Percentiles rank a stretch among this genome's conserved stretches.
Conservation (phyloP, 2,329 filamentous ascomycete genomes). For the Fusarium mundagurra region DNA sequence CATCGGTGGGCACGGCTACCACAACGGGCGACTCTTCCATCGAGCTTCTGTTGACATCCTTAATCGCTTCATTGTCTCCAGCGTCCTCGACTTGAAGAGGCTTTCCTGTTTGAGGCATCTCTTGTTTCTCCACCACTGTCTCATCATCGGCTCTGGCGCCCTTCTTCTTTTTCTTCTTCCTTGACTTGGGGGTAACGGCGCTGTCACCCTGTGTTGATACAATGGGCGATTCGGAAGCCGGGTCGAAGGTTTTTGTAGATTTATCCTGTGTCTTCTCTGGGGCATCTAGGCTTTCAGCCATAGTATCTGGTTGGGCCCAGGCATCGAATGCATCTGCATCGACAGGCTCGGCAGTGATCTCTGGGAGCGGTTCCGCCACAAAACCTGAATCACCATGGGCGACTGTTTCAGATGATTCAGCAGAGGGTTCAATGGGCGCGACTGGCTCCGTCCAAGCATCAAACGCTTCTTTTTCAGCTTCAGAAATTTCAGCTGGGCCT, state of each 20-base stretch:
- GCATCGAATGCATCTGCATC: conserved; percentile 32
- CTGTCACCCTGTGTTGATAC: conserved; percentile 19
- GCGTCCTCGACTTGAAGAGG: neutral
- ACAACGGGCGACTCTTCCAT: neutral
- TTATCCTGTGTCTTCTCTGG: conserved; percentile 7
- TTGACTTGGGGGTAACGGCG: conserved; percentile 20
- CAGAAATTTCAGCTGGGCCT: neutral
- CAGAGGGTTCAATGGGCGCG: neutral
- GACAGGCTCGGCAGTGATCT: neutral
- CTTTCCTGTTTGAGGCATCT: conserved; percentile 1
- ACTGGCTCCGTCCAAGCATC: conserved; percentile 29
- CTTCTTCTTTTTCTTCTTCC: conserved; percentile 46
- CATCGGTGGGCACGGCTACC: neutral
- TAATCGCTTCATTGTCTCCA: neutral
- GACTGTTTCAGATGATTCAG: neutral
- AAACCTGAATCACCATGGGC: neutral
- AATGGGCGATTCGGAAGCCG: neutral
- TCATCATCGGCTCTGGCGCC: conserved; percentile 23
- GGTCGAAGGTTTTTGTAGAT: neutral
- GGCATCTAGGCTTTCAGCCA: neutral
- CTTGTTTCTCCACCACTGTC: conserved; percentile 9
- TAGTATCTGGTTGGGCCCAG: conserved; percentile 20
- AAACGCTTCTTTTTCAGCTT: conserved; percentile 24
- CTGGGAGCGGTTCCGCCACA: neutral
- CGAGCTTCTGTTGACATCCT: neutral